Base-by-base conservation (phyloP, 2,329 filamentous ascomycete species). In the Periconia digitata region DNA sequence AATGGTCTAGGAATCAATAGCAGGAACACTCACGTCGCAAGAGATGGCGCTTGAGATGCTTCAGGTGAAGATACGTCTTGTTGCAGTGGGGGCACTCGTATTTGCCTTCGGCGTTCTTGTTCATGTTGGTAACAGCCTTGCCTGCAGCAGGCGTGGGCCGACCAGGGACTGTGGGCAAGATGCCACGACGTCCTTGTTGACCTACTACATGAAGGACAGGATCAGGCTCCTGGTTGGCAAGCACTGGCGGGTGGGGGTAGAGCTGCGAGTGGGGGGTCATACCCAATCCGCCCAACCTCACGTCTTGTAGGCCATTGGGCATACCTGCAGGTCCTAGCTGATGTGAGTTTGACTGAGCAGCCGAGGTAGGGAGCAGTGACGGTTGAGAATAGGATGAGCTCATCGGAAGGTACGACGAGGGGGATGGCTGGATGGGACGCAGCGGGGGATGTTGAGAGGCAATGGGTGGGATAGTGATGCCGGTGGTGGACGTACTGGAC, bases 61-160 rank as follows among this genome's bases (percentile, higher is more conserved):
- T 97, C 40, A 92, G 89, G 72, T 97, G 94, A 49, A 97, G 80
- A 70, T 99, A 99, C 6, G 92, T 96, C 80, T 97, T 97, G 64
- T 90, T 96, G 77, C 94, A 99, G 73, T 97, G 92, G 64, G 91
- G 91, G 76, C 94, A 99, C 51, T 94, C 92, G 69, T 95, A 99
- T 78, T 97, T 97, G 68, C 94, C 94, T 71, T 97, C 92, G 8
- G 91, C 90, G 72, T 97, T 92, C 78, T 97, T 96, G 61, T 90
- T 87, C 15, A 92, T 91, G 55, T 95, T 94, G 54, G 89, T 84
- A 51, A 89, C 86, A 64, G 82, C 89, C 80, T 96, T 95, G 37
- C 89, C 86, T 17, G 83, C 81, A 24, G 89, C 85, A 21, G 90
- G 89, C 45, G 89, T 85, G 47, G 91, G 89, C 50, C 91, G 82